phyloP scores from a whole-genome alignment of 345 rosid species.

The Melaleuca quinquenervia region DNA sequence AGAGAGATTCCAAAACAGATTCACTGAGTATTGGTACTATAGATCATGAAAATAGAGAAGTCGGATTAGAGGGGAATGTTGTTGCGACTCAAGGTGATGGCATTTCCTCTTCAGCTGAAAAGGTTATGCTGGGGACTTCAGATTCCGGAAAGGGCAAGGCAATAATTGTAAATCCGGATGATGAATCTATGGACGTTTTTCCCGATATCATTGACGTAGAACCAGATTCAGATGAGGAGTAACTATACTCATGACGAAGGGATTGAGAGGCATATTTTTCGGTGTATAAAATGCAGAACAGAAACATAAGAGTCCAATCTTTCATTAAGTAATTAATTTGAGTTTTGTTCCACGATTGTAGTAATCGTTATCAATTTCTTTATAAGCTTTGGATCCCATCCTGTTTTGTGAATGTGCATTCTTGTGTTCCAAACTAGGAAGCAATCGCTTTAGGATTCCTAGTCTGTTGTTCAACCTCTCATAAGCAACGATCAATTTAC shows the following conservation, averaged over 20 bases:
- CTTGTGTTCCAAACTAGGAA: not conserved
- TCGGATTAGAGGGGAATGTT: not conserved
- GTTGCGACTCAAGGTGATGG: slow-evolving; percentile 1
- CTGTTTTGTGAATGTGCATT: not conserved
- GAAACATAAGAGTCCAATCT: not conserved
- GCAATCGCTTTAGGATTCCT: no score
- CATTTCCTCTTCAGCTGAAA: not conserved
- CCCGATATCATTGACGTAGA: slow-evolving; percentile 38
- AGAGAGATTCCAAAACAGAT: not conserved
- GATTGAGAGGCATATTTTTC: not conserved
- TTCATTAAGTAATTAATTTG: not conserved
- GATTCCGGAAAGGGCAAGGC: slow-evolving; percentile 8
- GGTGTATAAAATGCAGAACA: not conserved
- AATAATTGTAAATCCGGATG: slow-evolving; percentile 4
- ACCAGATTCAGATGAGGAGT: slow-evolving; percentile 29
- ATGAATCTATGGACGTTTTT: slow-evolving; percentile 22
- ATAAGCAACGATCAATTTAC: no score
- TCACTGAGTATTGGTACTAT: not conserved
- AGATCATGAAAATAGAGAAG: not conserved
- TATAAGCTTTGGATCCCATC: not conserved
- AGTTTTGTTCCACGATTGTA: not conserved
- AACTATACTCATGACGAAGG: not conserved
- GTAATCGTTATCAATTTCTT: not conserved
- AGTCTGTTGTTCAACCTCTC: no score
- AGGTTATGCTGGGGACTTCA: not conserved